These are phyloP conservation scores for Cladosporium phlei DNA, from an alignment of 2,329 filamentous ascomycete species.

Conservation along the genomic window DNA sequence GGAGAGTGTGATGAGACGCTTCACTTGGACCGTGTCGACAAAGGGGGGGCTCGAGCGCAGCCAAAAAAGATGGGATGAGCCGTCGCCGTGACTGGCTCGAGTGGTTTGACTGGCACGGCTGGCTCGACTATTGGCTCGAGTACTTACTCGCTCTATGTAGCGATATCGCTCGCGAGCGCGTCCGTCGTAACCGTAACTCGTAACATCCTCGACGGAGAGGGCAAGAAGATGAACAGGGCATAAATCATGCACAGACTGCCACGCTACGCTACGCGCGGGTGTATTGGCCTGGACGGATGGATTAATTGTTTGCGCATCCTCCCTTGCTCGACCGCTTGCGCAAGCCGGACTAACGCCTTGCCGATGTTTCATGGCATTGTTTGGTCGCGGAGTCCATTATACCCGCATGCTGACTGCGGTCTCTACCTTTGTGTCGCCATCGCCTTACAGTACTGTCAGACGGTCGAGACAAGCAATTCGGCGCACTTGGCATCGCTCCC, in stretches of 20 bases:
- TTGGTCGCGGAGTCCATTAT: not conserved
- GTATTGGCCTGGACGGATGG: slow-evolving; percentile 3
- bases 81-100: too few species aligned
- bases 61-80: too few species aligned
- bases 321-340: not conserved
- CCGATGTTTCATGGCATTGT: slow-evolving; percentile 1
- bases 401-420: not conserved
- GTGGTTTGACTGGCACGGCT: too few species aligned
- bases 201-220: too few species aligned
- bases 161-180: too few species aligned
- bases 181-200: too few species aligned
- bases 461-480: slow-evolving; percentile 12
- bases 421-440: too few species aligned
- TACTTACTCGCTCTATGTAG: too few species aligned
- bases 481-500: not conserved
- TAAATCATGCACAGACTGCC: slow-evolving; percentile 1
- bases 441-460: not conserved
- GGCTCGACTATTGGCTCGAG: too few species aligned
- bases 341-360: too few species aligned
- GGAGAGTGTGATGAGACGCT: not conserved
- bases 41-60: slow-evolving; percentile 4
- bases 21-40: not conserved
- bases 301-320: not conserved
- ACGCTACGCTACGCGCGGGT: not conserved
- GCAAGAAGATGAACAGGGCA: not conserved